Evolutionary conservation across 1,284 basidiomycete species (phyloP), one percentile per base, ranked within the genome.

Genomic region (Apiotrichum gamsii): DNA sequence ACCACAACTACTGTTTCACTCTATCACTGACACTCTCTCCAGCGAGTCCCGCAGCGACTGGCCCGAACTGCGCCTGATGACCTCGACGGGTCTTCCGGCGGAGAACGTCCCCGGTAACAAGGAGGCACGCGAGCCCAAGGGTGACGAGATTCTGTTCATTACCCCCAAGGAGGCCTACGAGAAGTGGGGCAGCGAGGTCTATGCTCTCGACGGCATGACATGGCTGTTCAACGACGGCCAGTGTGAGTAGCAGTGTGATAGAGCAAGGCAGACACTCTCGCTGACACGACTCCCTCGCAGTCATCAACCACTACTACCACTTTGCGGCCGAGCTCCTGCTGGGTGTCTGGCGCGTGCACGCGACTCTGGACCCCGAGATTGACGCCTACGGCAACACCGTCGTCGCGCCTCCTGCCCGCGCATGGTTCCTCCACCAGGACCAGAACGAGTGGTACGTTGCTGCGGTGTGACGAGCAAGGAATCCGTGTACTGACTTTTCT

Each of bases 301-400:
- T 88, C 74, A 77, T 88, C 24, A 75, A 78, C 46, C 86, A 89
- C 65, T 88, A 87, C 67, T 89, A 87, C 69, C 86, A 89, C 70
- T 82, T 87, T 54, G 83, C 83, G 29, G 85, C 82, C 0, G 86
- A 89, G 63, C 78, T 87, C 40, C 70, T 87, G 47, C 74, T 88
- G 38, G 85, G 85, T 33, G 72, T 78, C 2, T 85, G 84, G 78
- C 79, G 83, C 5, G 78, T 85, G 56, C 84, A 84, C 79, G 74
- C 79, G 6, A 59, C 65, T 8, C 55, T 64, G 43, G 70, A 71
- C 51, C 61, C 57, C 28, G 51, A 61, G 39, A 70, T 72, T 38
- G 54, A 54, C 2, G 43, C 65, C 11, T n/a, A 51, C 1, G 71
- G 70, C 8, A 52, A 58, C 43, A 67, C 65, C 1, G 53, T 43